A percentile compares a stretch with the other conserved stretches of the same genome.
Evolutionary conservation across 208 protist genomes (phyloP).

Genomic region (Trypanosoma grayi): DNA sequence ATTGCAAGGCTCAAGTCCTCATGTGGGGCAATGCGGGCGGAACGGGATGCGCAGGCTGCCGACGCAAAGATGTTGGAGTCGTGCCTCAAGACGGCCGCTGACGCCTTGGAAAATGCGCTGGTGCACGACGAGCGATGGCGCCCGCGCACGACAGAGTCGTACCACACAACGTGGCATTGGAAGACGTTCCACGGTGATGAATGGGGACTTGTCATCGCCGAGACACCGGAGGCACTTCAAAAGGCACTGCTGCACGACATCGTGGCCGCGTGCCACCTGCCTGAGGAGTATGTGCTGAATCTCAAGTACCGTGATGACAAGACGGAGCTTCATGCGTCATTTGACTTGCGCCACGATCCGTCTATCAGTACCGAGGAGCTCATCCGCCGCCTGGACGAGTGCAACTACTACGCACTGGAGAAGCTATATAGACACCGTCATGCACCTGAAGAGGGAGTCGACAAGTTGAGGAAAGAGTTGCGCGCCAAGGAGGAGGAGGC

Average conservation of each 20-base stretch:
- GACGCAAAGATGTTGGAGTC: conserved; percentile 30
- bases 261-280: conserved; percentile 26
- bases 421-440: conserved; percentile 18
- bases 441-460: conserved; percentile 11
- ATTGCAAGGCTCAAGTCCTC: not conserved
- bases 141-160: conserved; percentile 19
- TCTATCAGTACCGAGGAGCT: conserved; percentile 20
- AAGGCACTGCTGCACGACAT: conserved; percentile 29
- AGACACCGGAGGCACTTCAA: conserved; percentile 19
- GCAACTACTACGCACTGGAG: conserved; percentile 26
- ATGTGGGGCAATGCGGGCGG: conserved; percentile 3
- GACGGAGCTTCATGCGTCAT: conserved; percentile 13
- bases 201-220: conserved; percentile 18
- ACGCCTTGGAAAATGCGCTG: conserved; percentile 29
- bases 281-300: conserved; percentile 29
- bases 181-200: conserved; percentile 19
- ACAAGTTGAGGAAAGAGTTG: conserved; percentile 14
- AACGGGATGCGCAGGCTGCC: conserved; percentile 23
- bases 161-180: conserved; percentile 25
- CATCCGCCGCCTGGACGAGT: conserved; percentile 22
- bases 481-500: conserved; percentile 13
- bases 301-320: conserved; percentile 9
- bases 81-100: conserved; percentile 23
- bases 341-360: conserved; percentile 27
- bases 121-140: conserved; percentile 37